These are phyloP conservation scores for Bisporella sp. DNA, from an alignment of 2,329 filamentous ascomycete species.

Conservation along the genomic window DNA sequence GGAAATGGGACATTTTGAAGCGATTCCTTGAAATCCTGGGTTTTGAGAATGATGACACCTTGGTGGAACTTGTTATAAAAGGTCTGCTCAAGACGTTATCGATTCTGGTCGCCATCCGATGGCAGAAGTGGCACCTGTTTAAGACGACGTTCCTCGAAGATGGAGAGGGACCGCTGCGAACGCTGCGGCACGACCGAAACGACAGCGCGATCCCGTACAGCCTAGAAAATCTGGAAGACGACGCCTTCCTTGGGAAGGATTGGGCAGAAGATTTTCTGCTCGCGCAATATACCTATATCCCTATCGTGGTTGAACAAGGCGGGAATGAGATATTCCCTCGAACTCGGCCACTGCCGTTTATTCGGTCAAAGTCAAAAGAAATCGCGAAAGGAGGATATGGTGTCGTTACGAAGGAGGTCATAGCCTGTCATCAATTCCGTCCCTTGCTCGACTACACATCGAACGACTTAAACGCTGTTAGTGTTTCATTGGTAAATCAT, in stretches of 20 bases:
- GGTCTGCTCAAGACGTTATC: conserved; percentile 6
- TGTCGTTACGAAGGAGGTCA: too few relatives aligned
- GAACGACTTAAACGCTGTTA: too few relatives aligned
- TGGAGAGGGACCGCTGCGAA: neutral
- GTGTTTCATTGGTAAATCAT: too few relatives aligned
- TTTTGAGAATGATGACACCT: neutral
- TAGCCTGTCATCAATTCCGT: too few relatives aligned
- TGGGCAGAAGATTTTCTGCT: neutral
- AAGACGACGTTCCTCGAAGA: conserved; percentile 3
- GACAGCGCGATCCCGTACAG: neutral
- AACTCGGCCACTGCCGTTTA: conserved; percentile 3
- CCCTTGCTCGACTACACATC: too few relatives aligned
- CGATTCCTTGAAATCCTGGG: neutral
- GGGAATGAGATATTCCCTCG: neutral
- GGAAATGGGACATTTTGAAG: neutral
- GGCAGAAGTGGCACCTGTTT: conserved; percentile 6
- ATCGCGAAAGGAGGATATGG: too few relatives aligned
- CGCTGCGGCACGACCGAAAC: neutral
- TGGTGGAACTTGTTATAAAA: neutral
- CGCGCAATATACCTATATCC: conserved; percentile 1
- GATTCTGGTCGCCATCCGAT: conserved; percentile 8
- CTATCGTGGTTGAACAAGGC: conserved; percentile 4
- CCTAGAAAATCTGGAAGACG: neutral
- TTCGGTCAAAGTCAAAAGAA: neutral
- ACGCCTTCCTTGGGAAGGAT: neutral